Evolutionary conservation across 2,329 filamentous ascomycete species (phyloP), one percentile per base, ranked within the genome.

Genomic region (Cladosporium cucumerinum): DNA sequence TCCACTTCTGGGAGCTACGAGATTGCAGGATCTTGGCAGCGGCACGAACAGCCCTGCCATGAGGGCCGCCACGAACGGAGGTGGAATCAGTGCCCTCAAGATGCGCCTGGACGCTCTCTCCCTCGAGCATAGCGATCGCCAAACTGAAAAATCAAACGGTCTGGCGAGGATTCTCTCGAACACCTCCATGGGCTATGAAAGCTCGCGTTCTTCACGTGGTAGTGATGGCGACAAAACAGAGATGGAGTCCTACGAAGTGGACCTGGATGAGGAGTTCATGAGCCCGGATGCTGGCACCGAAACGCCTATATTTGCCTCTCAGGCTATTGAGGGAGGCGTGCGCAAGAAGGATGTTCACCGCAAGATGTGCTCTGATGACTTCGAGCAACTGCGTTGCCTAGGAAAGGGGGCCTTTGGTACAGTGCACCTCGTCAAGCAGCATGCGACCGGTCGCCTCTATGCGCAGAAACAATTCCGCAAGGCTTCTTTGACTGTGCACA

Each of bases 401-500:
- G 96, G 96, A 64, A 98, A 98, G 76, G 95, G 95, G 57, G 93
- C 95, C 16, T 99, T 95, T 75, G 95, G 95, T 39, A 99, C 94
- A 0, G 96, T 99, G 12, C 82, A 97, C 54, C 85, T 99, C 30
- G 96, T 99, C 67, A 95, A 93, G 79, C 94, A 99, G 80, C 87
- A 87, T 59, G 81, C 87, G 32, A 97, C 93, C 1, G 95, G 95
- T 49, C 89, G 91, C 51, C 85, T 99, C 5, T 99, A 93, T 74
- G 96, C 95, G 0, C 96, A 99, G 81, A 99, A 99, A 82, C 94
- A 98, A 79, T 95, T 99, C 80, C 95, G 94, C 77, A 99, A 99
- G 80, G 95, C 96, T 0, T 96, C 93, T 10, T 82, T 99, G 61
- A 92, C 93, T 0, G 92, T 99, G 46, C 93, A 97, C 79, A 97